Percentiles rank a stretch among this genome's conserved stretches.
These are phyloP conservation scores for Auricularia cornea DNA, from an alignment of 768 basidiomycete species.

Conservation along the genomic window DNA sequence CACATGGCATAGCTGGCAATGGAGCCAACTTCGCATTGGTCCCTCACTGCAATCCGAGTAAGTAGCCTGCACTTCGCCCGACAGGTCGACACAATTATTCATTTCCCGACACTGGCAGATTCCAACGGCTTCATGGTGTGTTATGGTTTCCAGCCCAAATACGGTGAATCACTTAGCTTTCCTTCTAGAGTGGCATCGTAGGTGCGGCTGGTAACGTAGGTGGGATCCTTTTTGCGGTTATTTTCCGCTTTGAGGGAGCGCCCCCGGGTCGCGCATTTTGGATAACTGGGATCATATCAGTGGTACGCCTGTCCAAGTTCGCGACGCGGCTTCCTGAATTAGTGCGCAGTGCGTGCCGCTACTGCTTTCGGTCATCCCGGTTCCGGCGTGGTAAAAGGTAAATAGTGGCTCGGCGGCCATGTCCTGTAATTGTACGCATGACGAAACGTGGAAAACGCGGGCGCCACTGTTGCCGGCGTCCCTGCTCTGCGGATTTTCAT, in stretches of 20 bases:
- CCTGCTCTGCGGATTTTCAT: too few relatives aligned
- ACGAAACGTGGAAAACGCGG: too few relatives aligned
- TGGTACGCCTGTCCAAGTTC: constrained; percentile 13
- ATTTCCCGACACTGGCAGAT: constrained; percentile 9
- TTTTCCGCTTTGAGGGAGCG: constrained; percentile 38
- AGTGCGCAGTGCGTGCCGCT: too few relatives aligned
- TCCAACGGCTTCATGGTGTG: constrained; percentile 32
- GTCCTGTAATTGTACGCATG: too few relatives aligned
- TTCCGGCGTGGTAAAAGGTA: too few relatives aligned
- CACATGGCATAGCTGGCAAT: constrained; percentile 20
- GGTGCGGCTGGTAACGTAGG: constrained; percentile 34
- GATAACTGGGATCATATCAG: constrained; percentile 36
- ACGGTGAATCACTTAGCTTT: too few relatives aligned
- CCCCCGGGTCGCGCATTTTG: constrained; percentile 37
- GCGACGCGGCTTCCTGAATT: too few relatives aligned
- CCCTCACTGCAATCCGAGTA: constrained; percentile 40
- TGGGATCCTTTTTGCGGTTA: constrained; percentile 39
- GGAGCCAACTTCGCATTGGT: constrained; percentile 45
- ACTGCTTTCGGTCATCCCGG: too few relatives aligned
- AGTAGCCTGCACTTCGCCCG: constrained; percentile 18
- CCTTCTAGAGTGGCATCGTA: constrained; percentile 27
- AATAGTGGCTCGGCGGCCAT: too few relatives aligned
- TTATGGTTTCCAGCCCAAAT: too few relatives aligned
- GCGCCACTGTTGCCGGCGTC: too few relatives aligned
- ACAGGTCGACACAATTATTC: too few relatives aligned